Conservation (phyloP, 75 land plant genomes). For the Picea sitchensis region DNA sequence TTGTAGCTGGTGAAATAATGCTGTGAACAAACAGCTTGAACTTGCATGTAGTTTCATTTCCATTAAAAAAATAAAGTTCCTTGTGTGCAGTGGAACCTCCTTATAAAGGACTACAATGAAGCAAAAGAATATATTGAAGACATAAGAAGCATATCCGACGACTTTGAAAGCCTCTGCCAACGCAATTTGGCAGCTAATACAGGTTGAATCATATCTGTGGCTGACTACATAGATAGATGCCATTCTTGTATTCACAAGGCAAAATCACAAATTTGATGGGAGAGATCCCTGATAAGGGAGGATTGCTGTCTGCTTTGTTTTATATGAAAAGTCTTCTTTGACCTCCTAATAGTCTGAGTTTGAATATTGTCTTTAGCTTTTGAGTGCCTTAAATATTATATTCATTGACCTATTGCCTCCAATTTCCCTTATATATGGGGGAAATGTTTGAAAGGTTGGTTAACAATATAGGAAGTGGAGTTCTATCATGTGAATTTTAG, state of each 20-base stretch:
- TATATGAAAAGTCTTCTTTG: background rate
- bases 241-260: background rate
- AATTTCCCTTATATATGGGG: background rate
- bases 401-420: background rate
- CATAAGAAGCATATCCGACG: slow-evolving; percentile 71
- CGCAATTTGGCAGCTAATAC: slow-evolving; percentile 88
- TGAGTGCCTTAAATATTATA: background rate
- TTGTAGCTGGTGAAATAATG: background rate
- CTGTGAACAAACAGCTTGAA: background rate
- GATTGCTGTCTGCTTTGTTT: background rate
- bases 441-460: background rate
- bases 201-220: slow-evolving; percentile 33
- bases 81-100: slow-evolving; percentile 67
- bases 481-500: background rate
- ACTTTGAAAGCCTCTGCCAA: slow-evolving; percentile 87
- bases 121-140: slow-evolving; percentile 84
- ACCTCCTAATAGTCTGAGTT: background rate
- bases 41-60: background rate
- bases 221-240: background rate
- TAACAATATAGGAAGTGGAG: background rate
- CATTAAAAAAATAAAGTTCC: background rate
- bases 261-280: background rate
- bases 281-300: background rate
- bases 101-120: slow-evolving; percentile 65
- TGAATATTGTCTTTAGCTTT: background rate